A percentile compares a stretch with the other conserved stretches of the same genome.
phyloP scores from a whole-genome alignment of 441 rosid species.

The Mallotus japonicus region DNA sequence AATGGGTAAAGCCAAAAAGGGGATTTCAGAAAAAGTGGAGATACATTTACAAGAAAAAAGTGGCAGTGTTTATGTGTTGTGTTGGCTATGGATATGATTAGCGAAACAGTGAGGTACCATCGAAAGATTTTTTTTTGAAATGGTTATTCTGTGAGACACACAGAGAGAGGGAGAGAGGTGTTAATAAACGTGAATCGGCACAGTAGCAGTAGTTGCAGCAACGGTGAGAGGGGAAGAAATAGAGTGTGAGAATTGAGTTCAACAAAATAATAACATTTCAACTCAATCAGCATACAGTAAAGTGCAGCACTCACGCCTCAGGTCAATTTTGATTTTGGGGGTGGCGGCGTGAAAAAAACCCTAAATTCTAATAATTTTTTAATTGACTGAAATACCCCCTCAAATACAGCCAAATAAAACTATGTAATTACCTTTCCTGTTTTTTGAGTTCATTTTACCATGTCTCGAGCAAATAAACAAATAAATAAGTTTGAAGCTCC shows the following conservation, averaged over 20 bases:
- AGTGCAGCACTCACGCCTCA: neutral
- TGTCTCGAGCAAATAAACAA: too few relatives aligned
- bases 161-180: neutral
- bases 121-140: too few relatives aligned
- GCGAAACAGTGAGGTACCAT: too few relatives aligned
- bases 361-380: constrained; percentile 16
- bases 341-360: constrained; percentile 30
- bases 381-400: constrained; percentile 19
- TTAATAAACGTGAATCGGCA: too few relatives aligned
- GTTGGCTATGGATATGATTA: too few relatives aligned
- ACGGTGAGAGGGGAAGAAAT: neutral
- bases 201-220: neutral
- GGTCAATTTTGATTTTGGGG: constrained; percentile 1
- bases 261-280: neutral
- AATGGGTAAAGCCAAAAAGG: neutral
- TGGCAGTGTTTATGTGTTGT: neutral
- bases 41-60: too few relatives aligned
- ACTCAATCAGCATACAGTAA: neutral
- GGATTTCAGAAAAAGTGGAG: neutral
- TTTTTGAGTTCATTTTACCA: too few relatives aligned
- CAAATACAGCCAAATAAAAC: too few relatives aligned
- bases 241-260: neutral
- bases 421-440: too few relatives aligned
- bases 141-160: neutral
- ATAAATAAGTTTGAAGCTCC: too few relatives aligned